These are phyloP conservation scores for Cryptococcus maquisensis DNA, from an alignment of 1,284 basidiomycete species.

Conservation along the genomic window DNA sequence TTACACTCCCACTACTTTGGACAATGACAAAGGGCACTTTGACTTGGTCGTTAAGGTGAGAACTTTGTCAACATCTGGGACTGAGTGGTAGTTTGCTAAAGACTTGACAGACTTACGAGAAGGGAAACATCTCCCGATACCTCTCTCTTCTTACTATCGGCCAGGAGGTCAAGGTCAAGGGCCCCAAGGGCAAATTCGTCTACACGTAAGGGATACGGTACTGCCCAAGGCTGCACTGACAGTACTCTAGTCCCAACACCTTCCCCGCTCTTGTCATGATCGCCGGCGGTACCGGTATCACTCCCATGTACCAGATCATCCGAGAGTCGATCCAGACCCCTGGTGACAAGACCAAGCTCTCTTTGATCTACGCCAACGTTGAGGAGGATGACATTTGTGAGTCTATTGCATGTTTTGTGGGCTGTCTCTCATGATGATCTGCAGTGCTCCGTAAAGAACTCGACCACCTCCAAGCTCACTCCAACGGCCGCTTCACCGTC, in stretches of 20 bases:
- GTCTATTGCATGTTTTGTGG: constrained; percentile 6
- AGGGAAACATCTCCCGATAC: constrained; percentile 91
- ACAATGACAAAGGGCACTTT: constrained; percentile 88
- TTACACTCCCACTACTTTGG: constrained; percentile 91
- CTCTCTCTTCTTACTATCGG: constrained; percentile 76
- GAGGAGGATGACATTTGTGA: constrained; percentile 71
- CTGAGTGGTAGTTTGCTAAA: not conserved
- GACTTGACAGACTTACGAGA: constrained; percentile 75
- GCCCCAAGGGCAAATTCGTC: constrained; percentile 90
- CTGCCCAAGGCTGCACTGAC: not conserved
- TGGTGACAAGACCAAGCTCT: constrained; percentile 71
- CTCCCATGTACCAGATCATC: constrained; percentile 97
- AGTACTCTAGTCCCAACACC: constrained; percentile 54
- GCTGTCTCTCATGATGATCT: not conserved
- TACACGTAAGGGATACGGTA: constrained; percentile 51
- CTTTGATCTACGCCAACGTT: constrained; percentile 95
- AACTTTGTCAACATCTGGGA: not conserved
- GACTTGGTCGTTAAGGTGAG: constrained; percentile 92
- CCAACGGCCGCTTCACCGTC: constrained; percentile 66
- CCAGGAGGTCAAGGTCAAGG: constrained; percentile 81
- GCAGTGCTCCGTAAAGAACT: constrained; percentile 77
- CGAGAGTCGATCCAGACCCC: constrained; percentile 78
- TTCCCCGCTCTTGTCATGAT: constrained; percentile 86
- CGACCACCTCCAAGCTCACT: constrained; percentile 58
- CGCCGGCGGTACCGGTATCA: constrained; percentile 88